Evolutionary conservation across 192 early-diverging fungal genomes (phyloP).

Genomic region (Backusella sp.): DNA sequence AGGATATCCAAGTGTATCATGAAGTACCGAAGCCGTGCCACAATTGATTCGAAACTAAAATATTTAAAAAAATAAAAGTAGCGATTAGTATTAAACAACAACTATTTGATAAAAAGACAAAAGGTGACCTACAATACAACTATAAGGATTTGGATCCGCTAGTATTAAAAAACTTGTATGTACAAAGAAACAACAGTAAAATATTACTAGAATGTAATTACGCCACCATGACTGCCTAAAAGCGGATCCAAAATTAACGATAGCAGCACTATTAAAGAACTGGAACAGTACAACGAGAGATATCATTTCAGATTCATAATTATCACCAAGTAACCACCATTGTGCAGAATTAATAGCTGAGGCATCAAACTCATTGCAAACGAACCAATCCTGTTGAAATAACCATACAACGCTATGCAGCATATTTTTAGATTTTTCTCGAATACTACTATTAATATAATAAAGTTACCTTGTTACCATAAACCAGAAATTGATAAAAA

Average conservation of each 20-base stretch:
- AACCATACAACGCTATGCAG: constrained; percentile 48
- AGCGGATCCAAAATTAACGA: constrained; percentile 67
- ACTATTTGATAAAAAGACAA: background rate
- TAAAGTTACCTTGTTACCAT: constrained; percentile 36
- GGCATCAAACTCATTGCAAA: constrained; percentile 79
- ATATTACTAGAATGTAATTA: constrained; percentile 59
- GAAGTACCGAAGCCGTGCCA: constrained; percentile 46
- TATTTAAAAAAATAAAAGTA: background rate
- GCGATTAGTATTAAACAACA: background rate
- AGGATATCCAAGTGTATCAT: constrained; percentile 32
- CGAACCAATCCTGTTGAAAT: constrained; percentile 70
- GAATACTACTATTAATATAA: background rate
- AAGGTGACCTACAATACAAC: constrained; percentile 19
- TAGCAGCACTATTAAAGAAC: constrained; percentile 66
- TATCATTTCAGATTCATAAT: constrained; percentile 71
- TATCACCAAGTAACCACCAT: constrained; percentile 83
- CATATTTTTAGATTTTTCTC: background rate
- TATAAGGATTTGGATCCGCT: constrained; percentile 57
- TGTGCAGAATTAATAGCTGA: constrained; percentile 55
- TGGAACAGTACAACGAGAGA: constrained; percentile 65
- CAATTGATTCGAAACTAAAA: constrained; percentile 68
- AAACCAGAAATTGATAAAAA: constrained; percentile 73
- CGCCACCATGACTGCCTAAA: constrained; percentile 63
- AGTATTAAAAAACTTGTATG: constrained; percentile 52
- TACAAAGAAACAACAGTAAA: constrained; percentile 47